Base-by-base conservation (phyloP, 2,329 filamentous ascomycete genomes). In the Talaromyces amestolkiae region DNA sequence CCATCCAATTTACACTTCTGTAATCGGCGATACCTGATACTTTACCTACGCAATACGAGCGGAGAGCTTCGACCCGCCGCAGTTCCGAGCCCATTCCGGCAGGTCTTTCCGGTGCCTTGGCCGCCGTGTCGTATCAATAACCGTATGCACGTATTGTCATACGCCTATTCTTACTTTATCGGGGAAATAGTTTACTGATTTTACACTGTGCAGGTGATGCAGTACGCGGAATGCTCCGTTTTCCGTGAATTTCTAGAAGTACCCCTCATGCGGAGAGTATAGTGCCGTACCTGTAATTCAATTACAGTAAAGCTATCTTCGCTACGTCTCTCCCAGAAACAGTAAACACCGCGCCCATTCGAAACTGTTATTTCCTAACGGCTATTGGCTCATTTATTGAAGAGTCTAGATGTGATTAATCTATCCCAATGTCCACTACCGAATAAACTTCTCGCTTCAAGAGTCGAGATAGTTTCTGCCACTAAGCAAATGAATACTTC, bases 221-320 rank as follows among this genome's bases (percentile, higher is more conserved):
- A 53, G 6, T 35, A 49, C 45, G 10, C 59, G 59, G 59, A 41
- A 22, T 31, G 47, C 59, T 51, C 59, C 59, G 47, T 62, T 13
- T 33, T 54, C 47, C 59, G 33, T 24, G 47, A 51, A 13, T 24
- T 15, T 39, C 3, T 7, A 13, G 31, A 11, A 8, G 10, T 43
- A 47, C 59, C 33, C 33, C 59, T 51, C 43, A 37, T 49, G n/a
- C 51, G 53, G 53, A 56, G 53, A 56, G 33, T 22, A 22, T 8
- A 35, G 10, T 37, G 17, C 6, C 27, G 13, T 10, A 33, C 9
- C 31, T 56, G n/a, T 35, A 54, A 35, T 35, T 13, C 9, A 22
- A 6, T 54, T 31, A 35, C 31, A 35, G 9, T 22, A 35, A 13
- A 1, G 10, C 27, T 53, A 9, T 11, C 24, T 33, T 37, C 10